phyloP scores from a whole-genome alignment of 108 stramenopile genomes.

The Fistulifera solaris region DNA sequence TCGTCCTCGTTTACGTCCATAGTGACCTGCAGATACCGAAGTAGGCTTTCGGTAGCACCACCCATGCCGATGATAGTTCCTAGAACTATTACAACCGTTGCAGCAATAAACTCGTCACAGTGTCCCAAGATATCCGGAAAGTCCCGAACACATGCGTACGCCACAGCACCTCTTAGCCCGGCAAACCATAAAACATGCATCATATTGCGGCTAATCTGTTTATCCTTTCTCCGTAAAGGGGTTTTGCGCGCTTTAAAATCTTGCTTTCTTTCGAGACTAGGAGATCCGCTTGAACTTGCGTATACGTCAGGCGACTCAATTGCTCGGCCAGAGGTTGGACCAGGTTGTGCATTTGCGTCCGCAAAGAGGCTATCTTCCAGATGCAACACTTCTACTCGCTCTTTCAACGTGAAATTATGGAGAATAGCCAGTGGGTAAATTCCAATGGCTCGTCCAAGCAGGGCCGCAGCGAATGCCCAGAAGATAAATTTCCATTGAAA shows the following conservation, averaged over 20 bases:
- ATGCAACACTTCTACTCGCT: background rate
- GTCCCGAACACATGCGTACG: constrained; percentile 53
- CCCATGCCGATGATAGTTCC: constrained; percentile 49
- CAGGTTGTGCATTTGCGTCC: background rate
- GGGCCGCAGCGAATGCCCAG: constrained; percentile 40
- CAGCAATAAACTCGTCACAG: constrained; percentile 27
- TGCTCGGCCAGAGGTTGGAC: background rate
- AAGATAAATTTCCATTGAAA: constrained; percentile 38
- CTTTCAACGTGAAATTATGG: constrained; percentile 17
- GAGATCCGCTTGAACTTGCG: no score
- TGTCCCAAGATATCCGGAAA: constrained; percentile 50
- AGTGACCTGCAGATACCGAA: constrained; percentile 29
- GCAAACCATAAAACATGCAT: constrained; percentile 69
- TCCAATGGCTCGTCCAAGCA: constrained; percentile 51
- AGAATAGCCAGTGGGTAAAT: constrained; percentile 49
- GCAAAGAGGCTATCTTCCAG: background rate
- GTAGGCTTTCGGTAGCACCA: constrained; percentile 26
- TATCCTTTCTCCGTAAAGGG: constrained; percentile 20
- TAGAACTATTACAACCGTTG: constrained; percentile 51
- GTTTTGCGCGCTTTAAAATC: constrained; percentile 6
- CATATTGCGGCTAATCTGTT: constrained; percentile 28
- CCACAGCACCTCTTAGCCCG: constrained; percentile 66
- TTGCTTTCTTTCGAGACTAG: no score
- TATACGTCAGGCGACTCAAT: no score
- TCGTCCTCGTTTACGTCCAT: constrained; percentile 43